Evolutionary conservation across 345 rosid species (phyloP), one percentile per base, ranked within the genome.

Genomic region (Sonneratia caseolaris): DNA sequence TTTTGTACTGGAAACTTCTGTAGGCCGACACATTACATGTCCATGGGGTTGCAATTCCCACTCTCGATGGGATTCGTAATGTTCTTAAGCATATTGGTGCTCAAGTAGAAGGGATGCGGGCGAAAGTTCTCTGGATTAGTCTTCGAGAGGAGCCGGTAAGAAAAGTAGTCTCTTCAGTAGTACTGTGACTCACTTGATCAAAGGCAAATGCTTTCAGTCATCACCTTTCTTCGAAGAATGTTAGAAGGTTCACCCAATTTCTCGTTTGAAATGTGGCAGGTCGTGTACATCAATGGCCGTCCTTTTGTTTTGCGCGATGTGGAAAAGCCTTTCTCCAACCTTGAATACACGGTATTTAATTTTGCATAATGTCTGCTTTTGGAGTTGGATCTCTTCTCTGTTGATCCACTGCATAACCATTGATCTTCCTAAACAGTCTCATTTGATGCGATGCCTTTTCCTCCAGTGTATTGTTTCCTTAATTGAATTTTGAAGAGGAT

Each of bases 221-320:
- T 51, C 16, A 19, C 71, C 32, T 45, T 49, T 62, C 61, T 70
- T 18, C 27, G 2, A 32, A 27, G 37, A 32, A 47, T 22, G 59
- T 69, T 47, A 13, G 18, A 47, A n/a, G 15, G 32, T n/a, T 27
- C 37, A n/a, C 61, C 4, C 15, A 15, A 27, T 32, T 70, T 48
- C 56, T 68, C 37, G 1, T 74, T 68, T 48, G 19, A 51, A 65
- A 53, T 37, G 24, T 56, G 56, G 61, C 71, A 94, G 98, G 90
- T 94, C 71, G 91, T 94, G 32, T 91, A 94, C 76, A 85, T 91
- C 32, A 94, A 94, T 48, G 97, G 98, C 15, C 88, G 96, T 8
- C 98, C 98, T 64, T 94, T 94, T 87, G 98, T 94, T 74, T 82
- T 94, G 83, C 95, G 98, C 70, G 98, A 94, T 77, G 97, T 86